These are phyloP conservation scores for Hypoxylon sp. DNA, from an alignment of 2,329 filamentous ascomycete species.

Conservation along the genomic window DNA sequence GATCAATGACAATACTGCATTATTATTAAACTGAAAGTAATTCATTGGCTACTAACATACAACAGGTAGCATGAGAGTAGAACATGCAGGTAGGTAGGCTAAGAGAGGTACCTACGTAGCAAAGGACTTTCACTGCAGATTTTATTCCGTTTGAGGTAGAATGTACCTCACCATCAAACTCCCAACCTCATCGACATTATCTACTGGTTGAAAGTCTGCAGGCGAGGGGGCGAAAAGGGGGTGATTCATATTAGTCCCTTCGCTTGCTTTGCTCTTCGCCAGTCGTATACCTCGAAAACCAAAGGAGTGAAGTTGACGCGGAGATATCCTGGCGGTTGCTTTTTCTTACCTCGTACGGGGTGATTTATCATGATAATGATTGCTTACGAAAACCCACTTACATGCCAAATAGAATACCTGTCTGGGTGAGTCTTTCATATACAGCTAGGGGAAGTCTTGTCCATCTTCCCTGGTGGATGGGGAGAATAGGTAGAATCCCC, in stretches of 20 bases:
- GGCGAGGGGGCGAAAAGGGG: conserved; percentile 72
- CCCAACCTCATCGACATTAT: conserved; percentile 73
- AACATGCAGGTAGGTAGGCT: not conserved
- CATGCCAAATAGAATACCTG: conserved; percentile 12
- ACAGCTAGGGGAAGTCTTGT: conserved; percentile 20
- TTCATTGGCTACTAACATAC: not conserved
- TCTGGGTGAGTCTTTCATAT: conserved; percentile 3
- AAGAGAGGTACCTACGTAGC: not conserved
- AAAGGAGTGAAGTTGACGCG: conserved; percentile 80
- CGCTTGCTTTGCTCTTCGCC: conserved; percentile 81
- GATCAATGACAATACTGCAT: not conserved
- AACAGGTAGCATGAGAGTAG: not conserved
- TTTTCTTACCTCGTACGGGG: conserved; percentile 22
- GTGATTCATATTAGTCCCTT: conserved; percentile 64
- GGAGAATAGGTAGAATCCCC: conserved; percentile 13
- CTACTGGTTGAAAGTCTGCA: conserved; percentile 84
- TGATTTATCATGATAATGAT: not conserved
- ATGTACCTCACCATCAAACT: conserved; percentile 93
- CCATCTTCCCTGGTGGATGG: conserved; percentile 4
- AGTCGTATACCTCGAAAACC: conserved; percentile 94
- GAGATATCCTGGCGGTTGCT: conserved; percentile 85
- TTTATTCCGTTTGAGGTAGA: not conserved
- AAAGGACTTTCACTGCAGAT: not conserved
- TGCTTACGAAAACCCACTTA: conserved; percentile 26
- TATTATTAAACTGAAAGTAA: not conserved